Conservation (phyloP, 495 filamentous ascomycete species). For the Sordaria brevicollis region DNA sequence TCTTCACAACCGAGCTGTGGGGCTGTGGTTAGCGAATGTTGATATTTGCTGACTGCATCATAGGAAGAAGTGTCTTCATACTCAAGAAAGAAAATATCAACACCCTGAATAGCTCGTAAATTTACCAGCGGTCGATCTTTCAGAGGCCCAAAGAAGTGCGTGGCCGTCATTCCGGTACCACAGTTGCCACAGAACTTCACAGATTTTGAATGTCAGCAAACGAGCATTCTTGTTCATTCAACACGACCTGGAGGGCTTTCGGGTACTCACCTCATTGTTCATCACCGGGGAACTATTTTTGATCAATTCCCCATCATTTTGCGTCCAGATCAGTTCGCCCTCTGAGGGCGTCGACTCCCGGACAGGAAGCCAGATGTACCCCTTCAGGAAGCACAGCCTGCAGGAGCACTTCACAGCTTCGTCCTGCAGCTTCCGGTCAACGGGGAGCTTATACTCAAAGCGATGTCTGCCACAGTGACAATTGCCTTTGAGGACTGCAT, state of each 20-base stretch:
- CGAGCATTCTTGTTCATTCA: not conserved
- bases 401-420: constrained; percentile 10
- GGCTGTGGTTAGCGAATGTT: not conserved
- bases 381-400: constrained; percentile 17
- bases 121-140: constrained; percentile 7
- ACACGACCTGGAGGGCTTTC: not conserved
- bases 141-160: constrained; percentile 6
- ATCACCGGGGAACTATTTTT: not conserved
- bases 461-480: constrained; percentile 24
- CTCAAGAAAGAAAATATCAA: constrained; percentile 10
- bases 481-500: constrained; percentile 9
- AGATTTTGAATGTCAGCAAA: not conserved
- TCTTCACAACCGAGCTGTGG: not conserved
- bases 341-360: not conserved
- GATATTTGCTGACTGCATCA: not conserved
- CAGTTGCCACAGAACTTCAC: constrained; percentile 11
- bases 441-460: constrained; percentile 12
- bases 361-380: constrained; percentile 5
- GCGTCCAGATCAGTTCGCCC: not conserved
- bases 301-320: not conserved
- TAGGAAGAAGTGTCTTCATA: not conserved
- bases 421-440: not conserved
- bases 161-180: constrained; percentile 6
- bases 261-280: constrained; percentile 1
- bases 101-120: constrained; percentile 4